A percentile compares a stretch with the other conserved stretches of the same genome.
These are phyloP conservation scores for Penicillium olsonii DNA, from an alignment of 2,329 filamentous ascomycete species.

Conservation along the genomic window DNA sequence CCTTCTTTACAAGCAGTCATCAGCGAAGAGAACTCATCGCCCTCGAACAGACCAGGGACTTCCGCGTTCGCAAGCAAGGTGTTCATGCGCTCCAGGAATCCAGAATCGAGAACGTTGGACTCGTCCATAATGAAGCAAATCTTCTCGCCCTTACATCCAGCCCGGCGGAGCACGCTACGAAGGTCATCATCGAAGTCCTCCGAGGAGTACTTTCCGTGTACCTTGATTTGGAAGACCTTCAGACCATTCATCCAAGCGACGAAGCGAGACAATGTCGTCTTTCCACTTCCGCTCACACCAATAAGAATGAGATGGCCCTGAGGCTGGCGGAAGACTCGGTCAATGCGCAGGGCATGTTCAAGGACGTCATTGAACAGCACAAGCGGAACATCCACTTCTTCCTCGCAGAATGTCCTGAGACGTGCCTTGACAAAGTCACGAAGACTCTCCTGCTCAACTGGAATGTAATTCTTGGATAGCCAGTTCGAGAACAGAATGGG, in stretches of 20 bases:
- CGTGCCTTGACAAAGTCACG: conserved; percentile 97
- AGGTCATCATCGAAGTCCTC: conserved; percentile 99
- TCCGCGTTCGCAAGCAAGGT: conserved; percentile 98
- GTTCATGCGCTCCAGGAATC: conserved; percentile 99
- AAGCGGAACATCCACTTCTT: conserved; percentile 97
- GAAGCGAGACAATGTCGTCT: conserved; percentile 96
- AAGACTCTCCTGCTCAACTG: conserved; percentile 90
- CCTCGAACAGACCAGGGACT: conserved; percentile 96
- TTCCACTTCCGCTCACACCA: conserved; percentile 96
- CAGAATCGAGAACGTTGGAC: conserved; percentile 95
- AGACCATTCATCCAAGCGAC: conserved; percentile 99
- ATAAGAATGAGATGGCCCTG: conserved; percentile 98
- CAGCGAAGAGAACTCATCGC: conserved; percentile 96
- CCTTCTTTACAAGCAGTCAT: conserved; percentile 99
- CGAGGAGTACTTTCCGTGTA: conserved; percentile 95
- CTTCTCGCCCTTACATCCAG: conserved; percentile 97
- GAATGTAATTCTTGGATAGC: conserved; percentile 97
- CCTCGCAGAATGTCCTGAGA: conserved; percentile 97
- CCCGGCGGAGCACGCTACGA: conserved; percentile 86
- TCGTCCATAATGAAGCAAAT: conserved; percentile 99
- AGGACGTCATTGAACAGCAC: conserved; percentile 99
- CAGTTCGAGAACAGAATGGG: conserved; percentile 99
- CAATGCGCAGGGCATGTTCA: conserved; percentile 96
- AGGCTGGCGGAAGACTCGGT: conserved; percentile 96
- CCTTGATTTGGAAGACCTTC: conserved; percentile 99